Conservation (phyloP, 139 green algal species). For the Chara braunii region DNA sequence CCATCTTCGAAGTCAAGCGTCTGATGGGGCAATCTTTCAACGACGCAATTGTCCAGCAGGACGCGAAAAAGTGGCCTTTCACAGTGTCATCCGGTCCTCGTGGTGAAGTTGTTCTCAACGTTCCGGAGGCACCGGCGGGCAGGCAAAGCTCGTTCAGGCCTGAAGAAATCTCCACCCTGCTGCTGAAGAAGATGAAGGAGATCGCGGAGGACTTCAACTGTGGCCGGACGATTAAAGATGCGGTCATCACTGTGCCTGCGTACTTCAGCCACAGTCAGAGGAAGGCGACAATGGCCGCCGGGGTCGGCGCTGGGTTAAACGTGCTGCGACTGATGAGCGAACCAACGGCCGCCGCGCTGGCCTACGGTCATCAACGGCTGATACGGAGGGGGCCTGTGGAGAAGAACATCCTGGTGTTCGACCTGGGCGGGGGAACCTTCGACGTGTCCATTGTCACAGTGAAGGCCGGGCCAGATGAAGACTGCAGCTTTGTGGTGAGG, state of each 20-base stretch:
- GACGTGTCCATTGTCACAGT: constrained; percentile 41
- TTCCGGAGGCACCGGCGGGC: no score
- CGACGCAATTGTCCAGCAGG: no score
- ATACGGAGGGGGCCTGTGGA: constrained; percentile 44
- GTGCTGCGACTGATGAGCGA: constrained; percentile 41
- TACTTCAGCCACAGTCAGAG: constrained; percentile 90
- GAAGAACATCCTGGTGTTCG: constrained; percentile 57
- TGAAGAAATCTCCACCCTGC: constrained; percentile 94
- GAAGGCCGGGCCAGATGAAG: constrained; percentile 20
- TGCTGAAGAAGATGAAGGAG: constrained; percentile 87
- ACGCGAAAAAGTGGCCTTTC: no score
- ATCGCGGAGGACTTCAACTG: constrained; percentile 71
- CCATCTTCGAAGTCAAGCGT: no score
- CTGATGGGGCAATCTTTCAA: no score
- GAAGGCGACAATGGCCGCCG: constrained; percentile 78
- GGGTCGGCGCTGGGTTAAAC: constrained; percentile 30
- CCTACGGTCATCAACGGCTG: constrained; percentile 26
- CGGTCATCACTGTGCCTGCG: constrained; percentile 78
- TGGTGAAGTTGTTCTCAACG: no score
- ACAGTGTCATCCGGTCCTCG: no score
- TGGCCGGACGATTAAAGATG: constrained; percentile 67
- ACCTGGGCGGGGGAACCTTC: constrained; percentile 44
- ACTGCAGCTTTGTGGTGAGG: constrained; percentile 28
- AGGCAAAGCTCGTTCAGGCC: no score
- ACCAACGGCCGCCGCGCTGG: constrained; percentile 25